phyloP scores from a whole-genome alignment of 306 rosid species.

The Cucumis sativus region DNA sequence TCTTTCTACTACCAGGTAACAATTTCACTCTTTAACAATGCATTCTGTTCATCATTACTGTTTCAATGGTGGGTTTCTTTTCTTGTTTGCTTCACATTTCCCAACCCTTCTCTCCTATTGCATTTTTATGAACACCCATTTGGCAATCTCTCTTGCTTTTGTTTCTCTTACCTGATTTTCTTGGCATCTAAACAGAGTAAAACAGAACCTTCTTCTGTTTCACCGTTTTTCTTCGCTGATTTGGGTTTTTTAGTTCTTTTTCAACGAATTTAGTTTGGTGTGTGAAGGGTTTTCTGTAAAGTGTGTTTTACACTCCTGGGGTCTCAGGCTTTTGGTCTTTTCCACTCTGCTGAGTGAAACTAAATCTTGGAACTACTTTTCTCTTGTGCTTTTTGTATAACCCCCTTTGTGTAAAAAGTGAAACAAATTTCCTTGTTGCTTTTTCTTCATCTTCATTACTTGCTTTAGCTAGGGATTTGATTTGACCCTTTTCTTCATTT shows the following conservation, averaged over 20 bases:
- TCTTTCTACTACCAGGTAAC: background rate
- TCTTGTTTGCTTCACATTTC: no score
- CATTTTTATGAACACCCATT: no score
- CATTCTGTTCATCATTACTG: background rate
- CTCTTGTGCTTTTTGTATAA: slow-evolving; percentile 5
- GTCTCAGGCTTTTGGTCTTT: slow-evolving; percentile 29
- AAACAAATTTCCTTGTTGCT: background rate
- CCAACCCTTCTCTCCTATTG: no score
- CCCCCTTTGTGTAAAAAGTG: background rate
- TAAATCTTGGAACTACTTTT: slow-evolving; percentile 31
- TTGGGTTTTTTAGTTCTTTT: background rate
- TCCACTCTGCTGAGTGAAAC: slow-evolving; percentile 13
- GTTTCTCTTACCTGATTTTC: background rate
- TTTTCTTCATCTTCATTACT: slow-evolving; percentile 20
- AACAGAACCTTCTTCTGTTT: background rate
- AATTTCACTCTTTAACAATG: background rate
- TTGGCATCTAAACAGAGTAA: background rate
- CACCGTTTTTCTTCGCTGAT: background rate
- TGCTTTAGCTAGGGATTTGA: slow-evolving; percentile 9
- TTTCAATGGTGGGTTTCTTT: background rate
- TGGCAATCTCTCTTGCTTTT: no score
- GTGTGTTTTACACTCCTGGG: slow-evolving; percentile 13
- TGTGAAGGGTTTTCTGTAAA: slow-evolving; percentile 1
- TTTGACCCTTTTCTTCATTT: slow-evolving; percentile 5
- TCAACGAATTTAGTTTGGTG: background rate